These are phyloP conservation scores for Fusarium redolens DNA, from an alignment of 2,329 filamentous ascomycete genomes.

Conservation along the genomic window DNA sequence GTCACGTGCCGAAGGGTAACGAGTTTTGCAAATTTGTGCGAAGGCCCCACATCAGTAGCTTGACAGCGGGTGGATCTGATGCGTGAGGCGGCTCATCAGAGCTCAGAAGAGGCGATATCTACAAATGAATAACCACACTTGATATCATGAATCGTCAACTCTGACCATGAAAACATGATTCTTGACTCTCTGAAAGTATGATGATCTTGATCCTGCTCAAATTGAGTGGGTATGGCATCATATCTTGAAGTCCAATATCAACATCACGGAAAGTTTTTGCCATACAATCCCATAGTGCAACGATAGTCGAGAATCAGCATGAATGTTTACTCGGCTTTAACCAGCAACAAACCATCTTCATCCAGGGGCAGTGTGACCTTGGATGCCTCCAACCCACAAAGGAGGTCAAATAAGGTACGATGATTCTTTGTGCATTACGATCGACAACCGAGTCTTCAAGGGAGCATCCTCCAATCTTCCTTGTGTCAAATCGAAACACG, in stretches of 20 bases:
- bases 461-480: neutral
- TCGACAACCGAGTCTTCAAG: slow-evolving; percentile 16
- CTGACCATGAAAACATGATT: neutral
- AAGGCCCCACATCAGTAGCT: neutral
- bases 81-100: neutral
- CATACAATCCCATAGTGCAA: neutral
- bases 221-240: neutral
- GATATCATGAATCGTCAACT: neutral
- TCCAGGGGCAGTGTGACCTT: neutral
- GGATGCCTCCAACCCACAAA: neutral
- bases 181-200: neutral
- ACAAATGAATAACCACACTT: neutral
- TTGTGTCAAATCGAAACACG: neutral
- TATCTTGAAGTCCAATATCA: neutral
- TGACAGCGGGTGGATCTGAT: neutral
- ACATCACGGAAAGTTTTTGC: neutral
- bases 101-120: neutral
- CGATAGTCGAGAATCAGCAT: neutral
- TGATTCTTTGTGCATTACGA: slow-evolving; percentile 26
- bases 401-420: neutral
- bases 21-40: slow-evolving; percentile 16
- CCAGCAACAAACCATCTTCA: neutral
- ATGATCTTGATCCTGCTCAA: neutral
- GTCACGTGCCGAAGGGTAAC: slow-evolving; percentile 48
- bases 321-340: neutral